Evolutionary conservation across 805 yeast species (phyloP).

Genomic region (Pichia cabralensis): DNA sequence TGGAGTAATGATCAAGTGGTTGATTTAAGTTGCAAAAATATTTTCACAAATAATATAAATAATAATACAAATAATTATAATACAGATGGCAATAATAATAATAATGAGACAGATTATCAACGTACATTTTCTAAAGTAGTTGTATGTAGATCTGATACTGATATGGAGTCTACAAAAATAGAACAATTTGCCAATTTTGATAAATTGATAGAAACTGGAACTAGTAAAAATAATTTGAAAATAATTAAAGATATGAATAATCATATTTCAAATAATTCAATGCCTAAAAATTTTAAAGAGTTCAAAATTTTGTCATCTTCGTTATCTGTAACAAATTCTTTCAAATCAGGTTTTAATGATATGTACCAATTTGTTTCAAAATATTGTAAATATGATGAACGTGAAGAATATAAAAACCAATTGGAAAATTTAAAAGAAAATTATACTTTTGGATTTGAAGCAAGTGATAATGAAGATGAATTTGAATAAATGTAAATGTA

Average conservation of each 20-base stretch:
- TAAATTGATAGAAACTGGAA: slow-evolving; percentile 11
- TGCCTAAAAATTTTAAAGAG: slow-evolving; percentile 20
- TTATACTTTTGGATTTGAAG: slow-evolving; percentile 9
- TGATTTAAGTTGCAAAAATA: background rate
- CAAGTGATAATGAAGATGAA: slow-evolving; percentile 8
- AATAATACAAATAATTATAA: background rate
- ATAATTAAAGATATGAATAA: slow-evolving; percentile 8
- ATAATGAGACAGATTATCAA: background rate
- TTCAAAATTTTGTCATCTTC: slow-evolving; percentile 9
- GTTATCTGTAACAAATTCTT: slow-evolving; percentile 18
- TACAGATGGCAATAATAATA: background rate
- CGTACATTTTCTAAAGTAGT: slow-evolving; percentile 22
- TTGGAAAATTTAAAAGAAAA: slow-evolving; percentile 7
- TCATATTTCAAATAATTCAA: slow-evolving; percentile 23
- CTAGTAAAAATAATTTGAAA: slow-evolving; percentile 8
- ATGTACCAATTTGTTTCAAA: slow-evolving; percentile 21
- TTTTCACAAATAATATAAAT: background rate
- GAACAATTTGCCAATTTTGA: slow-evolving; percentile 5
- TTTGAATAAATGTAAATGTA: background rate
- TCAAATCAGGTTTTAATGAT: slow-evolving; percentile 13
- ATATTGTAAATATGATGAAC: slow-evolving; percentile 34
- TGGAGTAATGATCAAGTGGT: slow-evolving; percentile 1
- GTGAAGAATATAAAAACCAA: slow-evolving; percentile 39
- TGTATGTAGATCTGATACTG: slow-evolving; percentile 15
- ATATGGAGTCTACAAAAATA: slow-evolving; percentile 3